phyloP scores from a whole-genome alignment of 441 rosid genomes.

The Breynia disticha region DNA sequence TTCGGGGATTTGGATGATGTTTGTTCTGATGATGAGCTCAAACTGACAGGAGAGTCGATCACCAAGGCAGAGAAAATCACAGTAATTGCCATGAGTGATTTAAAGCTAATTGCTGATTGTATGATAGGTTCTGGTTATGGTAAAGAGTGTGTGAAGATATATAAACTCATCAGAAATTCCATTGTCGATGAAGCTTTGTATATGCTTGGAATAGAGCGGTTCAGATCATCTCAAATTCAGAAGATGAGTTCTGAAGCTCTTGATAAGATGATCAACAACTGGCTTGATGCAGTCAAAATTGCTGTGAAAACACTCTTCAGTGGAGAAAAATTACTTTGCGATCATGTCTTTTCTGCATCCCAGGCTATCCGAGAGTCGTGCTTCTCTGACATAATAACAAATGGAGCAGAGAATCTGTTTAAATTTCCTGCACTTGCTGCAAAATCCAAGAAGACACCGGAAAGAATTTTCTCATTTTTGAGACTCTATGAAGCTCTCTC shows the following conservation, averaged over 20 bases:
- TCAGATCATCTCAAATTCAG: conserved; percentile 28
- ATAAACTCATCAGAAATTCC: conserved; percentile 41
- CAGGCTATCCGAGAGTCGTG: conserved; percentile 35
- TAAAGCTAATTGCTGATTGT: conserved; percentile 54
- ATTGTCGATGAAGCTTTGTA: conserved; percentile 40
- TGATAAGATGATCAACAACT: conserved; percentile 41
- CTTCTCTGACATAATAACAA: conserved; percentile 46
- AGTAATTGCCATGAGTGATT: conserved; percentile 27
- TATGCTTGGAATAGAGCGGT: conserved; percentile 37
- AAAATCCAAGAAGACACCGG: conserved; percentile 41
- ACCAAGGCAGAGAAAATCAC: conserved; percentile 31
- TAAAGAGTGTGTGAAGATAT: conserved; percentile 48
- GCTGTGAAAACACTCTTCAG: conserved; percentile 40
- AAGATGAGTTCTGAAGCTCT: conserved; percentile 50
- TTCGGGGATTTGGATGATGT: conserved; percentile 11
- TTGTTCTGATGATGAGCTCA: conserved; percentile 24
- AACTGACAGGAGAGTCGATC: conserved; percentile 24
- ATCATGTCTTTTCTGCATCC: conserved; percentile 44
- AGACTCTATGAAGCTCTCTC: conserved; percentile 54
- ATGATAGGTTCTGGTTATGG: conserved; percentile 59
- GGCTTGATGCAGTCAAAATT: conserved; percentile 38
- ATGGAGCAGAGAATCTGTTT: conserved; percentile 44
- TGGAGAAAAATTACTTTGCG: conserved; percentile 58
- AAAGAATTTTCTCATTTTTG: conserved; percentile 50
- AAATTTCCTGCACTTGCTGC: conserved; percentile 47